These are phyloP conservation scores for Cupressus sempervirens DNA, from an alignment of 75 land plant species.

Conservation along the genomic window DNA sequence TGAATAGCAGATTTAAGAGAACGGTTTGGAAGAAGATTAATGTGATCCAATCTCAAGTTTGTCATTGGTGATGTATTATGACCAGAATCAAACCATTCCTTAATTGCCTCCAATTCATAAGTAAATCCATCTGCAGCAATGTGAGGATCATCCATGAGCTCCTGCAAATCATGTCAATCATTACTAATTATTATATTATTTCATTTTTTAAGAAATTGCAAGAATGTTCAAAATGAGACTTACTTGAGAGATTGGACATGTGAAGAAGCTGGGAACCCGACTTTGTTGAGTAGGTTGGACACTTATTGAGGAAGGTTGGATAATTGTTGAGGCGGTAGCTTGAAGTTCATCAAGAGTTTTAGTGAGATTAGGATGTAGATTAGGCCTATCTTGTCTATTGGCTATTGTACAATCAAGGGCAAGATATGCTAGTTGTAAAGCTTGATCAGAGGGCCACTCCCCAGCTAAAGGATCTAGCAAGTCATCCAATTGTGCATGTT, in stretches of 20 bases:
- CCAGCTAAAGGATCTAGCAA: slow-evolving; percentile 56
- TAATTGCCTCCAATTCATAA: background rate
- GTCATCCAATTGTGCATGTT: background rate
- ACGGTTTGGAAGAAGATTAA: slow-evolving; percentile 39
- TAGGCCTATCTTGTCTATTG: slow-evolving; percentile 45
- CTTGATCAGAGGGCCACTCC: slow-evolving; percentile 53
- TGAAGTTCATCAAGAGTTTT: slow-evolving; percentile 42
- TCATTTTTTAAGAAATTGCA: background rate
- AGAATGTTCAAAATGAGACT: background rate
- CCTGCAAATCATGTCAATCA: background rate
- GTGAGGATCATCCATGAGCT: slow-evolving; percentile 11
- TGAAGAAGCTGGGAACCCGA: slow-evolving; percentile 27
- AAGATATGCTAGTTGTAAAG: slow-evolving; percentile 41
- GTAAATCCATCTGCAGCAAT: background rate
- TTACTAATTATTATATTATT: background rate
- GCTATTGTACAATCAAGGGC: slow-evolving; percentile 43
- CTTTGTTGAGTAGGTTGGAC: background rate
- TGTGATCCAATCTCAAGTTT: slow-evolving; percentile 33
- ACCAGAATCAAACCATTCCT: slow-evolving; percentile 4
- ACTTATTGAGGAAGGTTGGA: no score
- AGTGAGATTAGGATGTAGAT: slow-evolving; percentile 37
- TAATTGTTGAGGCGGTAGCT: slow-evolving; percentile 12
- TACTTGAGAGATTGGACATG: slow-evolving; percentile 54
- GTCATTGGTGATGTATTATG: slow-evolving; percentile 26
- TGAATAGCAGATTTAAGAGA: slow-evolving; percentile 48